Conservation (phyloP, 495 filamentous ascomycete genomes). For the Penicillium steckii region DNA sequence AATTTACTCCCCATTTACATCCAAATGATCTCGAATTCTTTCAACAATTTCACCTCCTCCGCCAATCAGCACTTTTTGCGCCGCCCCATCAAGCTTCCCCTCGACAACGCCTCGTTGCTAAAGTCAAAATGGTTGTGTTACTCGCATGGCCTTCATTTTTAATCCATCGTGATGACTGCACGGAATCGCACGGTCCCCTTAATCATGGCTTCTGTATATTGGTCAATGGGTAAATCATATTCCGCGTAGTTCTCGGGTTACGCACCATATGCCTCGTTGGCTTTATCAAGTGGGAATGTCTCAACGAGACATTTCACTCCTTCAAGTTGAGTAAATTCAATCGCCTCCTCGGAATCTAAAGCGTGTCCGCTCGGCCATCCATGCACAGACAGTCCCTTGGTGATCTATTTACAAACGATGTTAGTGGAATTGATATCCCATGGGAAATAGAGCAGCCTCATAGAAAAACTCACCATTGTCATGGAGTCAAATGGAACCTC, state of each 20-base stretch:
- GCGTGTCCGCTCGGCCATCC: constrained; percentile 66
- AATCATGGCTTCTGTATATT: constrained; percentile 35
- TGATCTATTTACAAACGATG: constrained; percentile 7
- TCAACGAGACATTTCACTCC: constrained; percentile 63
- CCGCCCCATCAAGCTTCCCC: not conserved
- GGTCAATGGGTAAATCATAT: not conserved
- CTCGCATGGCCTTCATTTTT: constrained; percentile 1
- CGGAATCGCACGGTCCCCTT: constrained; percentile 49
- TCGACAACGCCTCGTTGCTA: not conserved
- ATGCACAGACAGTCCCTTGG: constrained; percentile 52
- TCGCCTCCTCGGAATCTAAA: constrained; percentile 63
- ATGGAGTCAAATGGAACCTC: constrained; percentile 19
- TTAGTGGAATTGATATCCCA: constrained; percentile 2
- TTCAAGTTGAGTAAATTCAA: constrained; percentile 57
- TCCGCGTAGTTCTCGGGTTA: not conserved
- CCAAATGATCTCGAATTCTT: not conserved
- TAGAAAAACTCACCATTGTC: constrained; percentile 15
- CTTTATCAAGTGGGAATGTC: constrained; percentile 58
- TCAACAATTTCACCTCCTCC: not conserved
- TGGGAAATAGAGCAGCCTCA: not conserved
- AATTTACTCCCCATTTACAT: not conserved
- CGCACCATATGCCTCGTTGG: constrained; percentile 49
- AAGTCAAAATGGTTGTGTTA: not conserved
- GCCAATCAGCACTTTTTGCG: not conserved
- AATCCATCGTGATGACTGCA: constrained; percentile 52